Base-by-base conservation (phyloP, 495 filamentous ascomycete species). In the Aspergillus diversus region DNA sequence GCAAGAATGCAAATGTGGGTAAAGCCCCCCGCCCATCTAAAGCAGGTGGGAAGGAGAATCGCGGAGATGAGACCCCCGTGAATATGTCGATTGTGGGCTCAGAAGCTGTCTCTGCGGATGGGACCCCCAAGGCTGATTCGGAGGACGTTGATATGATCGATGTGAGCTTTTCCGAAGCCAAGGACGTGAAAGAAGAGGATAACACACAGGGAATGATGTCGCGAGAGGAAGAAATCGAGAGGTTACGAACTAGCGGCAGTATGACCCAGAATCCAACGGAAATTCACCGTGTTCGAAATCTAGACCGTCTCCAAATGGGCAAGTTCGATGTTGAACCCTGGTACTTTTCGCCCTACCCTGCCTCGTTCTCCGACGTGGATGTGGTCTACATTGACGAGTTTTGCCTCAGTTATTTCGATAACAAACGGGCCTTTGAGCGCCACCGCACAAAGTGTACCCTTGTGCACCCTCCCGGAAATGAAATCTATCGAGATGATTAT, bases 211-310 rank as follows among this genome's bases (percentile, higher is more conserved):
- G 78, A 5, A 72, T 76, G 52, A 97, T 93, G 68, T 90, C 87
- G 6, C 87, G 92, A 34, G 92, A 97, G 76, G 91, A 97, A 66
- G 95, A 99, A 70, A 97, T 97, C 61, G 94, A 97, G 72, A 93
- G 95, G 67, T 84, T 99, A 4, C 90, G 95, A 46, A 97, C 92
- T 7, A 88, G 88, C 46, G 95, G 95, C 51, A 96, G 92, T 69
- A 98, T 99, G 95, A 97, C 96, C 16, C 96, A 99, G 71, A 97
- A 97, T 66, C 95, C 95, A 48, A 92, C 96, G 17, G 96, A 99
- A 70, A 93, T 99, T 60, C 94, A 94, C 17, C 92, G 95, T 39
- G 96, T 99, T 48, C 90, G 95, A 61, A 99, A 99, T 70, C 86
- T 99, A 66, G 90, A 87, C 33, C 89, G 87, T 35, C 88, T 98